Evolutionary conservation across 2,329 filamentous ascomycete genomes (phyloP), one percentile per base, ranked within the genome.

Genomic region (Hyphodiscus sp.): DNA sequence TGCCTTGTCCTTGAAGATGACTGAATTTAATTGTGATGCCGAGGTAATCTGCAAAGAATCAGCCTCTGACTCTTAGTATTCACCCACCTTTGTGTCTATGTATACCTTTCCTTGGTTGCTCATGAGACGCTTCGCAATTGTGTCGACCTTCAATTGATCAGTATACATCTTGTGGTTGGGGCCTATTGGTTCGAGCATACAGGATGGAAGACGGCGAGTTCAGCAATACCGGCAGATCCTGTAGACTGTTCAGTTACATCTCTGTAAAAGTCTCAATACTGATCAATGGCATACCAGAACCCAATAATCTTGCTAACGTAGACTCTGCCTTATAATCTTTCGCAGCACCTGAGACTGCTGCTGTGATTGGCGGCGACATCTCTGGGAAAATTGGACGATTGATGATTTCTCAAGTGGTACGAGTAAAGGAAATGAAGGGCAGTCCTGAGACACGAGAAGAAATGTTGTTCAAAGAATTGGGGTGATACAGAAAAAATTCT

Each of bases 71-170:
- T 3, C 23, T 15, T 2, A n/a, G 3, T 2, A 2, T 6, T 7
- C 20, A 26, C 3, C 20, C 7, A 5, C 45, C 45, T 23, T 20
- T 46, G 8, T 20, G 63, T 70, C 10, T 10, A 44, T n/a, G 41
- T n/a, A 2, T 60, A 88, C 81, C 75, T 78, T 89, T 69, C 83
- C 83, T 71, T 95, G 87, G 74, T 99, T 96, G 83, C 91, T 96
- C 94, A 99, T 99, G 74, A 99, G 83, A 64, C 94, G 89, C 80
- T 99, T 99, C 60, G 94, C 92, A 67, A 95, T 96, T 49, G 94
- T 99, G 75, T 99, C 94, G 71, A 99, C 89, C 88, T 92, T 66
- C 53, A 63, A 68, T 64, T 63, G 58, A 56, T 70, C 61, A 62
- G 61, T 57, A 54, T 47, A 23, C 18, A 45, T 43, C 53, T 58